Evolutionary conservation across 2,329 filamentous ascomycete species (phyloP).

Genomic region (Taxawa tesnikishii): DNA sequence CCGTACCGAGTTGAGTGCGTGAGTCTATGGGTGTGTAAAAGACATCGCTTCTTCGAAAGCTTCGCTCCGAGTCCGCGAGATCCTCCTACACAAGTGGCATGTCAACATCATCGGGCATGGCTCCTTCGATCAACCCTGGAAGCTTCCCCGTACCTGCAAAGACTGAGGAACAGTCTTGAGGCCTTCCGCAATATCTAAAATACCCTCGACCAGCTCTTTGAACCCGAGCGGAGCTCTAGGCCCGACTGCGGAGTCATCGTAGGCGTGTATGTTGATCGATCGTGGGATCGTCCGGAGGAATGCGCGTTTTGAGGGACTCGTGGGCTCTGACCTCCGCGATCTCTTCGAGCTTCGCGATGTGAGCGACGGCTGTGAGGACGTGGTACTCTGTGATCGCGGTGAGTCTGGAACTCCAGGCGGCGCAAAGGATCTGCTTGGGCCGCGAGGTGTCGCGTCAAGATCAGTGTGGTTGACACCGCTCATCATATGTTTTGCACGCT

Average conservation of each 20-base stretch:
- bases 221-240: background rate
- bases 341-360: background rate
- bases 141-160: background rate
- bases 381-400: background rate
- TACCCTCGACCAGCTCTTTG: background rate
- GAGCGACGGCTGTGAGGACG: background rate
- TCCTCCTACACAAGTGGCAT: background rate
- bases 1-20: background rate
- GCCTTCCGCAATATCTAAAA: slow-evolving; percentile 1
- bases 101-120: too few relatives aligned
- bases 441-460: slow-evolving; percentile 1
- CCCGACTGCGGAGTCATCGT: background rate
- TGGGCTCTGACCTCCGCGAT: background rate
- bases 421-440: background rate
- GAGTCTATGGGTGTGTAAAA: background rate
- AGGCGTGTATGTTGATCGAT: slow-evolving; percentile 1
- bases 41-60: background rate
- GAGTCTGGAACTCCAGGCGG: background rate
- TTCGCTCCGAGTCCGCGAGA: background rate
- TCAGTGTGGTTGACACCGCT: too few relatives aligned
- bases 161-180: background rate
- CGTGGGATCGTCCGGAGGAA: background rate
- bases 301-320: slow-evolving; percentile 1
- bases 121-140: too few relatives aligned
- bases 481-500: too few relatives aligned